Evolutionary conservation across 495 filamentous ascomycete species (phyloP).

Genomic region (Talaromyces thailandensis): DNA sequence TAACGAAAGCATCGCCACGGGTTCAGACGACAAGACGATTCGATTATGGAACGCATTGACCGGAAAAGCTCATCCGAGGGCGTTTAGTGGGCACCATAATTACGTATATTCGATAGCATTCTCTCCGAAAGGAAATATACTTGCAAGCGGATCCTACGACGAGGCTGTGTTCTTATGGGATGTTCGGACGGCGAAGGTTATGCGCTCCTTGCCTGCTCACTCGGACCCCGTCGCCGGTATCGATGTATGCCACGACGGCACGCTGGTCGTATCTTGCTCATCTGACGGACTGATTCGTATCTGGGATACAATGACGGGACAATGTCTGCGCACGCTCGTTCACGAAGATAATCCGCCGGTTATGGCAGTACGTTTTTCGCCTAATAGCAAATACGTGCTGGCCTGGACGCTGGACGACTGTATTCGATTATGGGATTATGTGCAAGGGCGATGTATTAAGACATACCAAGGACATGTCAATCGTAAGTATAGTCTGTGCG

Average conservation of each 20-base stretch:
- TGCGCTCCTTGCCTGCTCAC: slow-evolving; percentile 89
- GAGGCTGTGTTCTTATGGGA: slow-evolving; percentile 98
- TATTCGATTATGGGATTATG: slow-evolving; percentile 89
- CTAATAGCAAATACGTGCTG: slow-evolving; percentile 86
- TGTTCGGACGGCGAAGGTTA: slow-evolving; percentile 69
- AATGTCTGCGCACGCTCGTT: slow-evolving; percentile 88
- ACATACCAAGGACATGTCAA: slow-evolving; percentile 95
- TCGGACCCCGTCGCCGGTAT: slow-evolving; percentile 91
- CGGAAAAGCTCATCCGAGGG: slow-evolving; percentile 51
- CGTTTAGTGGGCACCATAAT: slow-evolving; percentile 83
- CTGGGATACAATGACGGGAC: slow-evolving; percentile 93
- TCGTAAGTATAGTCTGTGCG: slow-evolving; percentile 69
- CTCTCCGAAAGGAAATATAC: slow-evolving; percentile 91
- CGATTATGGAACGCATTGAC: slow-evolving; percentile 83
- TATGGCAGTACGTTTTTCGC: slow-evolving; percentile 82
- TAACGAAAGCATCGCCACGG: slow-evolving; percentile 74
- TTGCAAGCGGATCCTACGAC: slow-evolving; percentile 90
- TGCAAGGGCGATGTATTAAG: slow-evolving; percentile 80
- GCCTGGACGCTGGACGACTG: slow-evolving; percentile 88
- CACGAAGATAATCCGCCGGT: slow-evolving; percentile 94
- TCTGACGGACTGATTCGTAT: slow-evolving; percentile 85
- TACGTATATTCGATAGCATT: slow-evolving; percentile 92
- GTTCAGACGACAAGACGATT: slow-evolving; percentile 93
- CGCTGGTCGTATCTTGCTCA: slow-evolving; percentile 79
- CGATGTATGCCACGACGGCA: slow-evolving; percentile 87